phyloP scores from a whole-genome alignment of 2,329 filamentous ascomycete species.

The Aspergillus terreus region DNA sequence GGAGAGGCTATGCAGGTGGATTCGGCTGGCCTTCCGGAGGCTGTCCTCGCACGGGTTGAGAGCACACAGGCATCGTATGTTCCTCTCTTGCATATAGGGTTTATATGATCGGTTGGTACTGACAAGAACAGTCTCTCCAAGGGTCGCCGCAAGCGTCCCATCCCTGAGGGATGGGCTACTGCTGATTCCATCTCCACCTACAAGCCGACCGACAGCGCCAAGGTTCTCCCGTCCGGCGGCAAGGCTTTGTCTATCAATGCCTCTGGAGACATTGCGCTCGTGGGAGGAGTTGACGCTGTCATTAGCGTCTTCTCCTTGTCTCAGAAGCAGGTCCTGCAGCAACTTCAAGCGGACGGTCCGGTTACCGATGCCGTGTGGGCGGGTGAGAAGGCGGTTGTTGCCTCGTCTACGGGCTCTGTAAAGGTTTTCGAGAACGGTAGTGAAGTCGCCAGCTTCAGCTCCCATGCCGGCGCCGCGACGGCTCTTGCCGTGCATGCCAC shows the following conservation, averaged over 20 bases:
- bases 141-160: constrained; percentile 80
- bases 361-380: constrained; percentile 61
- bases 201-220: constrained; percentile 50
- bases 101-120: constrained; percentile 6
- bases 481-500: constrained; percentile 78
- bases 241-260: constrained; percentile 56
- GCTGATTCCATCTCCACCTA: constrained; percentile 65
- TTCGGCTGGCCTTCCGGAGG: constrained; percentile 68
- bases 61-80: constrained; percentile 75
- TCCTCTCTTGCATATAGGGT: neutral
- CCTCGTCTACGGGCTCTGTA: constrained; percentile 71
- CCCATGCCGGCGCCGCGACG: constrained; percentile 78
- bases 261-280: constrained; percentile 63
- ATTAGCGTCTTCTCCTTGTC: constrained; percentile 76
- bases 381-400: constrained; percentile 66
- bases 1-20: constrained; percentile 95
- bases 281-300: constrained; percentile 71
- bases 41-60: constrained; percentile 69
- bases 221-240: constrained; percentile 58
- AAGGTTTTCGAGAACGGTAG: constrained; percentile 73
- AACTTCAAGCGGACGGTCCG: constrained; percentile 61
- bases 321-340: constrained; percentile 69
- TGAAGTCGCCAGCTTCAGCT: constrained; percentile 66
- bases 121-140: constrained; percentile 66
- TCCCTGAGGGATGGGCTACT: constrained; percentile 82